Evolutionary conservation across 495 filamentous ascomycete genomes (phyloP).

Genomic region (Delitschia confertaspora): DNA sequence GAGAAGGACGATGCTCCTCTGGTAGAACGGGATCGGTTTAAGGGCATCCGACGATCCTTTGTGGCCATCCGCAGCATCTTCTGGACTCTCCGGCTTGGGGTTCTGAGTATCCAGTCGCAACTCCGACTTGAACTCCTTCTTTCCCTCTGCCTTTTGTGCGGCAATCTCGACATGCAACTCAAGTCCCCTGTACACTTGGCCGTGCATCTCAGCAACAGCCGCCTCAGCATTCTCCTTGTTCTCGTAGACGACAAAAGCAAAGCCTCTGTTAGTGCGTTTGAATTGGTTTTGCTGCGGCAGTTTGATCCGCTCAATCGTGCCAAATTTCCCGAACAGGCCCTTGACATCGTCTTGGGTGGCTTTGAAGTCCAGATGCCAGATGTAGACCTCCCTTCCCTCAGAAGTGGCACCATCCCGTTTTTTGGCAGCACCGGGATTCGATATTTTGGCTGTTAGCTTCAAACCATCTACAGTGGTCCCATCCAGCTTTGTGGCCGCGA

Average conservation of each 20-base stretch:
- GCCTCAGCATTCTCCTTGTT: slow-evolving; percentile 43
- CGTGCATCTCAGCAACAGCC: slow-evolving; percentile 57
- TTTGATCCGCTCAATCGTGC: slow-evolving; percentile 58
- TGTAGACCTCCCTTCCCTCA: slow-evolving; percentile 80
- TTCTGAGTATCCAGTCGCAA: slow-evolving; percentile 29
- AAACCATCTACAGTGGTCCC: slow-evolving; percentile 57
- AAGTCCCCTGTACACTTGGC: slow-evolving; percentile 59
- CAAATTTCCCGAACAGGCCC: slow-evolving; percentile 63
- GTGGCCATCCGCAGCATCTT: no score
- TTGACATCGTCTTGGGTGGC: slow-evolving; percentile 58
- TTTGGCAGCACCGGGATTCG: slow-evolving; percentile 68
- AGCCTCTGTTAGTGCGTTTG: slow-evolving; percentile 51
- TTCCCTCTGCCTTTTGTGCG: background rate
- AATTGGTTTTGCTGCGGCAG: slow-evolving; percentile 57
- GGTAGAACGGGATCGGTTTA: slow-evolving; percentile 3
- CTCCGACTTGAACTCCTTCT: slow-evolving; percentile 9
- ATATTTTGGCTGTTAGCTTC: slow-evolving; percentile 68
- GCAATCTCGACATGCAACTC: slow-evolving; percentile 54
- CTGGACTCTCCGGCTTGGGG: background rate
- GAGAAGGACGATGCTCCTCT: slow-evolving; percentile 45
- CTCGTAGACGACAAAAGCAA: slow-evolving; percentile 67
- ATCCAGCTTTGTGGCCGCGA: slow-evolving; percentile 60
- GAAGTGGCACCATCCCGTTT: slow-evolving; percentile 69
- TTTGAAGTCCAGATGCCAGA: slow-evolving; percentile 61
- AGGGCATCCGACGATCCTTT: no score